Evolutionary conservation across 2,329 filamentous ascomycete species (phyloP).

Genomic region (Neonectria coccinea): DNA sequence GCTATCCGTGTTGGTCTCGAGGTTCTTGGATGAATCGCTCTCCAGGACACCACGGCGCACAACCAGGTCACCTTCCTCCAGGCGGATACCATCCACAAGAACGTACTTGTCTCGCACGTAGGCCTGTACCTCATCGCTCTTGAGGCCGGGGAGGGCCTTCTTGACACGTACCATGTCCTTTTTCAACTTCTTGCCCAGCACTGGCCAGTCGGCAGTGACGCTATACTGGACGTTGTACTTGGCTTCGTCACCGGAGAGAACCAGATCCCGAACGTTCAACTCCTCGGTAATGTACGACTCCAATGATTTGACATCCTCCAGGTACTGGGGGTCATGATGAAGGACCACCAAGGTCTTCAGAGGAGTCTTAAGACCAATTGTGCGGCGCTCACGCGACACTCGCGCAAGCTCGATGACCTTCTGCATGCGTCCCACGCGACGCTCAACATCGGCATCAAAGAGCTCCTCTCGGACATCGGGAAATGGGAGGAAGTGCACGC

Average conservation of each 20-base stretch:
- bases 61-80: constrained; percentile 83
- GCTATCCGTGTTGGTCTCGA: constrained; percentile 89
- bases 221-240: constrained; percentile 94
- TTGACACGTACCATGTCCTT: constrained; percentile 93
- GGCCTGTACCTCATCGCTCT: constrained; percentile 81
- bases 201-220: constrained; percentile 91
- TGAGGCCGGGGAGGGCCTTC: constrained; percentile 84
- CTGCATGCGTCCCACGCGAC: constrained; percentile 91
- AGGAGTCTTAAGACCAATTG: constrained; percentile 89
- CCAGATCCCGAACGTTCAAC: constrained; percentile 87
- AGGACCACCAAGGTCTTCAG: constrained; percentile 91
- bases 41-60: constrained; percentile 83
- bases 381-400: constrained; percentile 85
- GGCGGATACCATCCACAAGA: constrained; percentile 84
- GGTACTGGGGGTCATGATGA: constrained; percentile 83
- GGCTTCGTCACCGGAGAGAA: constrained; percentile 87
- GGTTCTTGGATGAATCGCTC: constrained; percentile 74
- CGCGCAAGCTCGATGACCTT: constrained; percentile 92
- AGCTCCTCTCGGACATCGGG: constrained; percentile 89
- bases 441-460: constrained; percentile 87
- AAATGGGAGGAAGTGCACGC: constrained; percentile 92
- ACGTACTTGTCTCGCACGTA: constrained; percentile 82
- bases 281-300: constrained; percentile 93
- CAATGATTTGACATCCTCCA: constrained; percentile 87
- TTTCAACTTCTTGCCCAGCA: constrained; percentile 95